phyloP scores from a whole-genome alignment of 352 stramenopile species.

The Globisporangium okanoganense region DNA sequence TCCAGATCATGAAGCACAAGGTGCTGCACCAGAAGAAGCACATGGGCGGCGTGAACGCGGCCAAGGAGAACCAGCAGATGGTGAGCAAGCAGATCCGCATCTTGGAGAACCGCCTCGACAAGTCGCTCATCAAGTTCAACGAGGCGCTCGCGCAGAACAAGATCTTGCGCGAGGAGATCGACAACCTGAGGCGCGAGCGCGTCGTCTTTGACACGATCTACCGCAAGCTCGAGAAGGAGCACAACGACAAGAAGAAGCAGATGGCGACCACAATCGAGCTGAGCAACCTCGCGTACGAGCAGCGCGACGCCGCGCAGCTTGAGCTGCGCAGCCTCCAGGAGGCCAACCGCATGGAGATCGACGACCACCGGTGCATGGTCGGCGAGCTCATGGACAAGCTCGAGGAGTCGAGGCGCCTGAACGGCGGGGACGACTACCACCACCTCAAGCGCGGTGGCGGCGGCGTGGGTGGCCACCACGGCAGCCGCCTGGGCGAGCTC shows the following conservation, averaged over 20 bases:
- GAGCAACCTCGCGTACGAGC: conserved; percentile 93
- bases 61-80: conserved; percentile 94
- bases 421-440: conserved; percentile 27
- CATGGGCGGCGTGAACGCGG: conserved; percentile 96
- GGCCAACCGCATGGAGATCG: conserved; percentile 83
- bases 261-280: conserved; percentile 95
- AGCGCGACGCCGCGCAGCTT: conserved; percentile 92
- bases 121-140: conserved; percentile 97
- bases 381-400: conserved; percentile 55
- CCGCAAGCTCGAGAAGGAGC: conserved; percentile 86
- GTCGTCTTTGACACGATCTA: conserved; percentile 97
- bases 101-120: conserved; percentile 96
- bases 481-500: conserved; percentile 33
- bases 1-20: conserved; percentile 83
- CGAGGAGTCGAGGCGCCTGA: conserved; percentile 47
- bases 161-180: conserved; percentile 89
- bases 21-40: conserved; percentile 90
- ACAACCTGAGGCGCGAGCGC: conserved; percentile 91
- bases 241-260: conserved; percentile 94
- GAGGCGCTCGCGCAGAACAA: conserved; percentile 94
- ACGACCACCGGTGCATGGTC: conserved; percentile 55
- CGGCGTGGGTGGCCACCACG: neutral
- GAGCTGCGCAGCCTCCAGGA: conserved; percentile 92
- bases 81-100: conserved; percentile 96
- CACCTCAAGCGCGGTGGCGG: conserved; percentile 13